These are phyloP conservation scores for Ensete glaucum DNA, from an alignment of 176 grass and related monocot species.

Conservation along the genomic window DNA sequence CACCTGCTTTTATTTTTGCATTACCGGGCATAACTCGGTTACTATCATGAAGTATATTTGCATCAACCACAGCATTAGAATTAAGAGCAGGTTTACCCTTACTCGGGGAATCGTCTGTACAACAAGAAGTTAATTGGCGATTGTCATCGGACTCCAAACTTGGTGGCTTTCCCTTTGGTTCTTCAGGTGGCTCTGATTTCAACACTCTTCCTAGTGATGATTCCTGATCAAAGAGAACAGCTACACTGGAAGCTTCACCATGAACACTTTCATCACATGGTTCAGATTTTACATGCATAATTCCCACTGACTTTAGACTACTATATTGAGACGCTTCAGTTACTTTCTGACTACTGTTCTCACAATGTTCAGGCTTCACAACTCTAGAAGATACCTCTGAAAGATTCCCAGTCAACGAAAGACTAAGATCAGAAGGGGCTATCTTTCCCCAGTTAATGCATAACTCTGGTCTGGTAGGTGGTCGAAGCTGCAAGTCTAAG, in stretches of 20 bases:
- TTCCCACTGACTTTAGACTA: background rate
- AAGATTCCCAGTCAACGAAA: slow-evolving; percentile 32
- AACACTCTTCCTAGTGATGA: slow-evolving; percentile 15
- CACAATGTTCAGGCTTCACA: slow-evolving; percentile 12
- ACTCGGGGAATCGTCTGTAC: background rate
- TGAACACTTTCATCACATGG: slow-evolving; percentile 8
- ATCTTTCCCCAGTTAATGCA: slow-evolving; percentile 21
- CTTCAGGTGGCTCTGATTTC: slow-evolving; percentile 23
- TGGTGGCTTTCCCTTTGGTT: background rate
- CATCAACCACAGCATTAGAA: background rate
- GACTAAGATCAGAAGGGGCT: slow-evolving; percentile 27
- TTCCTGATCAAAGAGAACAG: background rate
- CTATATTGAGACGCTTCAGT: background rate
- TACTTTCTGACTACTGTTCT: background rate
- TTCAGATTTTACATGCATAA: slow-evolving; percentile 22
- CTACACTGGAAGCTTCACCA: background rate
- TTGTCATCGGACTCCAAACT: background rate
- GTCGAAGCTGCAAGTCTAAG: slow-evolving; percentile 37
- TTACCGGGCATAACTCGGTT: background rate
- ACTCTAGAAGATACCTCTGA: slow-evolving; percentile 18
- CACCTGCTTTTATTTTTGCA: background rate
- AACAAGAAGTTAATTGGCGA: background rate
- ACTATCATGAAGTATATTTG: background rate
- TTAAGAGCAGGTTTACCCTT: background rate
- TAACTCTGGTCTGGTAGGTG: slow-evolving; percentile 29